Evolutionary conservation across 2,329 filamentous ascomycete genomes (phyloP).

Genomic region (Verticillium klebahnii): DNA sequence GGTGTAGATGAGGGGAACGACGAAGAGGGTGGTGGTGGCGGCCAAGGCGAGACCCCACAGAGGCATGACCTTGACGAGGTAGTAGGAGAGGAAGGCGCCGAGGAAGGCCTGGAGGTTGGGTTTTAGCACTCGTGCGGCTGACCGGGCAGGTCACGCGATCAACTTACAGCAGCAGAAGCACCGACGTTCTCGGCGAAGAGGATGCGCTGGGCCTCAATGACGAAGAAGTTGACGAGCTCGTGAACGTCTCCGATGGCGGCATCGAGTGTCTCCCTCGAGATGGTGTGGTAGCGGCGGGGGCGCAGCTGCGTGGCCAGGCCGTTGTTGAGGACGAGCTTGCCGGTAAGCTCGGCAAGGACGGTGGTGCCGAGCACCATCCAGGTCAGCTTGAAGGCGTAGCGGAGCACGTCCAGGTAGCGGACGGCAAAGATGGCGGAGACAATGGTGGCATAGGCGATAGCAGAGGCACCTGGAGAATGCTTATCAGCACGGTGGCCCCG

Average conservation of each 20-base stretch:
- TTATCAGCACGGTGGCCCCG: conserved; percentile 5
- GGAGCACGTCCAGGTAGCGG: conserved; percentile 62
- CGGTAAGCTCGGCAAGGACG: conserved; percentile 55
- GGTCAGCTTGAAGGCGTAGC: conserved; percentile 61
- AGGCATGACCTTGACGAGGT: conserved; percentile 64
- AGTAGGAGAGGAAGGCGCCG: conserved; percentile 61
- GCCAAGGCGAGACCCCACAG: conserved; percentile 65
- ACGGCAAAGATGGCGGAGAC: conserved; percentile 57
- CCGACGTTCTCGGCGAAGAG: conserved; percentile 63
- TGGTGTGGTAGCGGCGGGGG: conserved; percentile 62
- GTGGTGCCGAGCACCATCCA: conserved; percentile 59
- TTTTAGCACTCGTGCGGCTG: background rate
- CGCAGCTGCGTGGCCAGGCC: conserved; percentile 62
- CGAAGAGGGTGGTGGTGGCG: conserved; percentile 54
- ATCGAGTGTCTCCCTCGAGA: conserved; percentile 59
- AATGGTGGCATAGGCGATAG: conserved; percentile 56
- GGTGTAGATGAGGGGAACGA: conserved; percentile 59
- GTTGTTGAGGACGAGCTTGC: conserved; percentile 56
- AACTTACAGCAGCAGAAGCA: conserved; percentile 54
- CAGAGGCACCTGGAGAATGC: conserved; percentile 50
- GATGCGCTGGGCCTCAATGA: conserved; percentile 65
- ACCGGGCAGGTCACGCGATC: background rate
- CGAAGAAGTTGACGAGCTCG: conserved; percentile 67
- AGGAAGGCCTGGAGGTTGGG: conserved; percentile 46
- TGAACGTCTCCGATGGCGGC: conserved; percentile 58